phyloP scores from a whole-genome alignment of 2,329 filamentous ascomycete species.

The Aspergillus awamori region DNA sequence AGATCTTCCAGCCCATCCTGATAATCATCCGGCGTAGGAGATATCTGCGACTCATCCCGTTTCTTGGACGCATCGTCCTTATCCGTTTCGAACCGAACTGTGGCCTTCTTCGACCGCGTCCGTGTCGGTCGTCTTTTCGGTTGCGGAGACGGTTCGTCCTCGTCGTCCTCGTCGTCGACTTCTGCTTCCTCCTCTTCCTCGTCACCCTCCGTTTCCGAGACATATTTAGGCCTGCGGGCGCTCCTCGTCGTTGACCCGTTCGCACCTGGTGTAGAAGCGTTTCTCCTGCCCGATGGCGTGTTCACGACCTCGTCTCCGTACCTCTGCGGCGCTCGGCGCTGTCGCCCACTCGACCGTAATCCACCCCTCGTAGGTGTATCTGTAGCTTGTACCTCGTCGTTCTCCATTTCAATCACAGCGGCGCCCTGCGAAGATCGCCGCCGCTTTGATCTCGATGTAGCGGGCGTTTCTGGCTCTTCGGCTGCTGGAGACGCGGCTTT shows the following conservation, averaged over 20 bases:
- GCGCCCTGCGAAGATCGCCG: constrained; percentile 27
- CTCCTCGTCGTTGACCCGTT: constrained; percentile 27
- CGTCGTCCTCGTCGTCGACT: constrained; percentile 5
- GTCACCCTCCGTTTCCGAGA: constrained; percentile 20
- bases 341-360: constrained; percentile 38
- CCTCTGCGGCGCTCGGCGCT: constrained; percentile 38
- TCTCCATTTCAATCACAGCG: constrained; percentile 5
- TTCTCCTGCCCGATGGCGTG: constrained; percentile 23
- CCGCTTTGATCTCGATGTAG: constrained; percentile 25
- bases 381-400: constrained; percentile 13
- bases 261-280: constrained; percentile 24
- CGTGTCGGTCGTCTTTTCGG: constrained; percentile 26
- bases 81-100: constrained; percentile 25
- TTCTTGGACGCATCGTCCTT: constrained; percentile 16
- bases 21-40: constrained; percentile 32
- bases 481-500: constrained; percentile 19
- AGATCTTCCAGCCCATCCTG: constrained; percentile 41
- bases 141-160: constrained; percentile 19
- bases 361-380: constrained; percentile 31
- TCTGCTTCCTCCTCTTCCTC: constrained; percentile 29
- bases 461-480: constrained; percentile 19
- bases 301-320: constrained; percentile 32
- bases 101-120: constrained; percentile 32
- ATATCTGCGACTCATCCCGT: constrained; percentile 12
- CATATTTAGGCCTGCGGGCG: constrained; percentile 24